Evolutionary conservation across 495 filamentous ascomycete species (phyloP), one percentile per base, ranked within the genome.

Genomic region (Eremomyces bilateralis): DNA sequence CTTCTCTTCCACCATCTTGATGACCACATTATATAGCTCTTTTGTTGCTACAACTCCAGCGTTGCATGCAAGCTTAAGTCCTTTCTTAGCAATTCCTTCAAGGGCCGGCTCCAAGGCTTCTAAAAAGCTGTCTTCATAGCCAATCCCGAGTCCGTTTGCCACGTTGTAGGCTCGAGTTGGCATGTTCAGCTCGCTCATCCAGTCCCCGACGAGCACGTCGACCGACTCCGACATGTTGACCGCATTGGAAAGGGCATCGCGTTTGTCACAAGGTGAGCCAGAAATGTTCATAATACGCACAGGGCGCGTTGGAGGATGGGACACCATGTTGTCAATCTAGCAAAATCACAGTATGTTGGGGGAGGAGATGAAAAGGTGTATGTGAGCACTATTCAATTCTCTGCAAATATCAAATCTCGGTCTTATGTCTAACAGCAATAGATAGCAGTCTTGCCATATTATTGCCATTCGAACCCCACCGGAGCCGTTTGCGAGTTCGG

Each of bases 131-230:
- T 42, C 40, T 10, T 39, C 43, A 15, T 39, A 45, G 24, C 24
- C 13, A n/a, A n/a, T n/a, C n/a, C n/a, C n/a, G 34, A 41, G 41
- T n/a, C 39, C 43, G 20, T 21, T 36, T 21, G 41, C 40, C 31
- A 28, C 40, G 22, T 42, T 38, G 31, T 38, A 43, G 33, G 40
- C 48, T 24, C 41, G 35, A n/a, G 47, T 34, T 2, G 47, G 43
- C 41, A 52, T 49, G 12, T 46, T 47, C 40, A 46, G 36, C 30
- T 46, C 43, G 4, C 40, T 43, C 10, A 32, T 8, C 30, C 38
- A 44, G 15, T 19, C 34, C 31, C 22, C 34, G 20, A 39, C 36
- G 21, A 39, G 33, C 20, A 39, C 22, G 32, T 42, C 40, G 36
- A 38, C 35, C n/a, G n/a, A n/a, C n/a, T n/a, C n/a, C n/a, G n/a